These are phyloP conservation scores for Physcomitrellopsis africana DNA, from an alignment of 225 moss, liverwort and hornwort species.

Conservation along the genomic window DNA sequence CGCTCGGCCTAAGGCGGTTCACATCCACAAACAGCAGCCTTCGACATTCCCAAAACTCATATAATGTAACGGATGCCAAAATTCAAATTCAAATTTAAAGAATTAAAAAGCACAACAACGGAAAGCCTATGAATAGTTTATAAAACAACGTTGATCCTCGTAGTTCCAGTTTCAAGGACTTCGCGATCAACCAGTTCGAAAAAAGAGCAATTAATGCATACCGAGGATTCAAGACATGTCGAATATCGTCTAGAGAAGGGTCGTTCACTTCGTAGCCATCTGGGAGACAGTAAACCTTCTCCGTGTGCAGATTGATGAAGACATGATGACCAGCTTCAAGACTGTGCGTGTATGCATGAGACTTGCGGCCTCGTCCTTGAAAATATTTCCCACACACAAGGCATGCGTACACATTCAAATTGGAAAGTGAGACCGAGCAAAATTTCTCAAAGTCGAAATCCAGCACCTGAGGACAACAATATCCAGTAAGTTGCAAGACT, in stretches of 20 bases:
- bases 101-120: too few relatives aligned
- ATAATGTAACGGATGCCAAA: not conserved
- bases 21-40: not conserved
- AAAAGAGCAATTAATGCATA: constrained; percentile 18
- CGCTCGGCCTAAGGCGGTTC: constrained; percentile 96
- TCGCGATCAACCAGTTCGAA: not conserved
- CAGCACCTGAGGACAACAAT: constrained; percentile 60
- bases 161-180: not conserved
- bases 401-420: constrained; percentile 99
- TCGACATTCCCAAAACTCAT: not conserved
- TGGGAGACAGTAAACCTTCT: constrained; percentile 98
- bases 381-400: constrained; percentile 99
- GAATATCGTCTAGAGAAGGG: constrained; percentile 91
- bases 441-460: constrained; percentile 99
- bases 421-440: constrained; percentile 97
- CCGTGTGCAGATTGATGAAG: constrained; percentile 94
- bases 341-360: constrained; percentile 96
- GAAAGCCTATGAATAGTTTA: too few relatives aligned
- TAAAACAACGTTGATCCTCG: not conserved
- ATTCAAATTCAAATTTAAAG: not conserved
- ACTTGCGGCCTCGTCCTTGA: constrained; percentile 96
- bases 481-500: constrained; percentile 26
- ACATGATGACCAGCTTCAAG: constrained; percentile 98
- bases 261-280: constrained; percentile 99
- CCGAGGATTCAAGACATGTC: constrained; percentile 93